Percentiles rank a stretch among this genome's conserved stretches.
These are phyloP conservation scores for Fusarium fujikuroi DNA, from an alignment of 2,329 filamentous ascomycete species.

Conservation along the genomic window DNA sequence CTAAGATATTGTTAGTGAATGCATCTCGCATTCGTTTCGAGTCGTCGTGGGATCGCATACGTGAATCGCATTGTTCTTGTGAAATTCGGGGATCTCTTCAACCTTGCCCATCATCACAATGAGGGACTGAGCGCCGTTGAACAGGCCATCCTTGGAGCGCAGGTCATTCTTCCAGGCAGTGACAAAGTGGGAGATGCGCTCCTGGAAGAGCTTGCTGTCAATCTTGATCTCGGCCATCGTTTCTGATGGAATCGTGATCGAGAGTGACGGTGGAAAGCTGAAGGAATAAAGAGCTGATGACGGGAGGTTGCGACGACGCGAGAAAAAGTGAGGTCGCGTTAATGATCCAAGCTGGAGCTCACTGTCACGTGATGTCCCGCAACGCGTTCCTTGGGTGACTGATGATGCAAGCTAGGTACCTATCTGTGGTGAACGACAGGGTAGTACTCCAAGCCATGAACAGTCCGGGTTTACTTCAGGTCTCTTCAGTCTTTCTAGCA, in stretches of 20 bases:
- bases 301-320: slow-evolving; percentile 49
- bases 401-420: slow-evolving; percentile 35
- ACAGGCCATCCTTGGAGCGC: slow-evolving; percentile 84
- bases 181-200: slow-evolving; percentile 87
- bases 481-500: background rate
- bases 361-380: slow-evolving; percentile 50
- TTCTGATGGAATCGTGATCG: slow-evolving; percentile 50
- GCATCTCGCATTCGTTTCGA: background rate
- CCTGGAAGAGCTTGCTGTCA: slow-evolving; percentile 92
- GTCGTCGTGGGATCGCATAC: slow-evolving; percentile 62
- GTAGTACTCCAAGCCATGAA: background rate
- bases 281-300: slow-evolving; percentile 41
- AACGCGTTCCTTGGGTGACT: slow-evolving; percentile 38
- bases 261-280: slow-evolving; percentile 40
- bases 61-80: slow-evolving; percentile 97
- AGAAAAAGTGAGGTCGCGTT: slow-evolving; percentile 57
- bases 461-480: background rate
- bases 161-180: slow-evolving; percentile 97
- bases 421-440: background rate
- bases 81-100: slow-evolving; percentile 85
- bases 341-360: slow-evolving; percentile 49
- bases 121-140: slow-evolving; percentile 87
- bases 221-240: slow-evolving; percentile 89
- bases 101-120: slow-evolving; percentile 95
- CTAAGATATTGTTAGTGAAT: slow-evolving; percentile 58